Base-by-base conservation (phyloP, 148 eudicot genomes). In the Vaccinium darrowii region DNA sequence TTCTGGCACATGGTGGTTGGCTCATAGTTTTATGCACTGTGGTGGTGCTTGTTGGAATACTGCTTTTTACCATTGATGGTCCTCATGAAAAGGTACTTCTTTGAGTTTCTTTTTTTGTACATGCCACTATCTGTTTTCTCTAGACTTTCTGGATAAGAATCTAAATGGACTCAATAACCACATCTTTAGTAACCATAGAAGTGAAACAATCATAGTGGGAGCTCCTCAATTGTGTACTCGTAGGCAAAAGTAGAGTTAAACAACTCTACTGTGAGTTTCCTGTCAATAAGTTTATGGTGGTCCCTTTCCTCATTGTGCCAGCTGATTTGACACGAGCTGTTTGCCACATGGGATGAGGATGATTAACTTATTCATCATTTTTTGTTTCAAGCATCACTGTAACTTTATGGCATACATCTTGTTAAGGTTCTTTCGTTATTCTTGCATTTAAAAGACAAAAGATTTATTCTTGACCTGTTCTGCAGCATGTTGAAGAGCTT, bases 401-500 rank as follows among this genome's bases (percentile, higher is more conserved):
- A 39, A 43, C 6, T 30, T 23, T 49, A 7, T 23, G 69, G 62
- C 81, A 73, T 73, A 49, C 15, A 8, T 50, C 79, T 25, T 69
- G 47, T 69, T 30, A 65, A 82, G n/a, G 23, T 25, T 50, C 19
- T 52, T 50, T 65, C 58, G 62, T 50, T 27, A 50, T 53, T 2
- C 56, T 33, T 82, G 67, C 60, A 9, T 12, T 27, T 62, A 33
- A 65, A 77, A 72, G 14, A n/a, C 67, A 43, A n/a, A 76, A 43
- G 53, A 80, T 50, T 47, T 65, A 11, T 11, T 81, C 9, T 79
- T 78, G 73, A 79, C 33, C 23, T 88, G 57, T 76, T 52, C 75
- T 90, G 90, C 95, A 96, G 98, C 98, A 96, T 89, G 86, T 93
- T 83, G 92, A 92, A 84, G 98, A 93, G 91, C 81, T 91, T 84